Base-by-base conservation (phyloP, 345 rosid genomes). In the Salix koriyanagi region DNA sequence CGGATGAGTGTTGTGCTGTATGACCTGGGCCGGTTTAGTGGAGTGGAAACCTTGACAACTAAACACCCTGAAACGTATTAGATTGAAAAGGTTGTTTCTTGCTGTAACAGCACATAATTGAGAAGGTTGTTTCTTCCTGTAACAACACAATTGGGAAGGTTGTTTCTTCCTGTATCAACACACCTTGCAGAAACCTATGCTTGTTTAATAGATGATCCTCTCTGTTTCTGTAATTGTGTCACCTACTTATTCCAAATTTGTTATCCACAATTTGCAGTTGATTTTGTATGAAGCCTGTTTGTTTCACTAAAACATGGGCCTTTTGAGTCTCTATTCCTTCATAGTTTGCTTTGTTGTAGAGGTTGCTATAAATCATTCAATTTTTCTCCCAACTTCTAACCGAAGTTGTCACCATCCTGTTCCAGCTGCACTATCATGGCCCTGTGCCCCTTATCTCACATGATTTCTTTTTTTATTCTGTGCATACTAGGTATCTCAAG, bases 401-500 rank as follows among this genome's bases (percentile, higher is more conserved):
- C 1, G 14, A 58, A 58, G 14, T 4, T 23, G 25, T n/a, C 26
- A 11, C 12, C 10, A 25, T n/a, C 64, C 62, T 58, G 28, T 54
- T 10, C 9, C 26, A 54, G 11, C 61, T 7, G 11, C 36, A 9
- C 61, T 37, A 23, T 23, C 5, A 41, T 21, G 19, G 58, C 52
- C 10, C 4, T 58, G 52, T 19, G 39, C 3, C 39, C 11, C 5
- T 26, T 26, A 7, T n/a, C 13, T 73, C 44, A 41, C 21, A 26
- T 19, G 19, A 15, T 19, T 19, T 48, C 6, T 12, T 8, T 19
- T 42, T 21, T 75, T 19, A 21, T 48, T 46, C 18, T 12, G 64
- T 52, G 36, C 21, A 52, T 28, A 90, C 39, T 28, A 91, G 97
- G 90, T 91, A 93, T 82, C 83, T 93, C 0, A 93, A 93, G 86